Conservation (phyloP, 2,329 filamentous ascomycete genomes). For the Cladophialophora carrionii region DNA sequence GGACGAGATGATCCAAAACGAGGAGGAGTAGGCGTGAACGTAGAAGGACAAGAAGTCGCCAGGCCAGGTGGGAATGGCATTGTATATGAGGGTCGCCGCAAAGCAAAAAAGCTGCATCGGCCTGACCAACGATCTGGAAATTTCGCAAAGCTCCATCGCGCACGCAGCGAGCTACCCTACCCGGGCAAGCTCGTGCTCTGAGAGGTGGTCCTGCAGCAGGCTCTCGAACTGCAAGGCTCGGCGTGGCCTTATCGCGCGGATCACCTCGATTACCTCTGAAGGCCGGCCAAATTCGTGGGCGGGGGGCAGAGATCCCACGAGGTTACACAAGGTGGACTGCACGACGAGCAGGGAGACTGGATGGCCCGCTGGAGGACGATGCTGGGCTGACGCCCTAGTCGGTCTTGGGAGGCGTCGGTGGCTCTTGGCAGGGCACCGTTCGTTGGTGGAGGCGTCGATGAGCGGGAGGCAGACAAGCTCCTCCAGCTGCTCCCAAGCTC, state of each 20-base stretch:
- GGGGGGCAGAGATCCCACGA: background rate
- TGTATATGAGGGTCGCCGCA: constrained; percentile 3
- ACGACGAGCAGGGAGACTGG: constrained; percentile 1
- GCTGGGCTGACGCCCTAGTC: constrained; percentile 17
- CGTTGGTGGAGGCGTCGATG: background rate
- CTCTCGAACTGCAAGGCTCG: background rate
- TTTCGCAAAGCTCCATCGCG: background rate
- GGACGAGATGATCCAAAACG: background rate
- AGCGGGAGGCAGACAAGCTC: constrained; percentile 4
- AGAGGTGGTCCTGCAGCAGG: background rate
- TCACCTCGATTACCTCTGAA: background rate
- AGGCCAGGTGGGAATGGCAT: background rate
- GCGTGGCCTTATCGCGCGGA: constrained; percentile 6
- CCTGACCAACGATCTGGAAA: background rate
- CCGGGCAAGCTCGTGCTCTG: constrained; percentile 6
- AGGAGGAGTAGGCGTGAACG: background rate
- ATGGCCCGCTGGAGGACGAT: constrained; percentile 1
- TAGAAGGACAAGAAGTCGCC: background rate
- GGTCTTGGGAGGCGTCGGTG: background rate
- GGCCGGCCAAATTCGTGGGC: background rate
- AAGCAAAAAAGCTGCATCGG: background rate
- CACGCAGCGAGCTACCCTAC: background rate
- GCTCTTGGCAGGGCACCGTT: background rate
- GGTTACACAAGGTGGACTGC: constrained; percentile 5
- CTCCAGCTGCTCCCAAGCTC: background rate